A percentile compares a stretch with the other conserved stretches of the same genome.
Conservation (phyloP, 768 basidiomycete genomes). For the Suillus paluster region DNA sequence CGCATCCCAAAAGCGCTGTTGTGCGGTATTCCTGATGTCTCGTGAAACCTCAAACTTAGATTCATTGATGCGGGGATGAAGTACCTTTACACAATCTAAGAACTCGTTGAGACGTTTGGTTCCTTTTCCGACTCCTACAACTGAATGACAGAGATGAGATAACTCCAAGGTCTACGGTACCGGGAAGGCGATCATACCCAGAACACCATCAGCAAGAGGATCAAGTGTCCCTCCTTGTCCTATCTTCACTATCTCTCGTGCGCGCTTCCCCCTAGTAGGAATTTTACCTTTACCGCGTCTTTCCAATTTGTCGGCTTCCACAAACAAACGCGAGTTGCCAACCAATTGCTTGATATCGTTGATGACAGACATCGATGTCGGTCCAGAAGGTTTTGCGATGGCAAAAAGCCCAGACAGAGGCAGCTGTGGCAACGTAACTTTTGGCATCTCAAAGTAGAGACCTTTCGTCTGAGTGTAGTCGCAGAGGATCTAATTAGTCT, state of each 20-base stretch:
- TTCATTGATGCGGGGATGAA: background rate
- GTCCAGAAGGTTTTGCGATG: constrained; percentile 89
- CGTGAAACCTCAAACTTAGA: constrained; percentile 21
- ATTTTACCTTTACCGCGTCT: constrained; percentile 50
- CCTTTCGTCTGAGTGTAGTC: background rate
- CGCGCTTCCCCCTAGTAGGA: constrained; percentile 40
- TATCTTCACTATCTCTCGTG: constrained; percentile 66
- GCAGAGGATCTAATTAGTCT: no score
- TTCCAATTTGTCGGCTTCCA: constrained; percentile 59
- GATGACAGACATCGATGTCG: constrained; percentile 89
- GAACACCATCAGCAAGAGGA: constrained; percentile 93
- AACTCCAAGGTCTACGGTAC: constrained; percentile 6
- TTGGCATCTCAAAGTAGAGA: constrained; percentile 59
- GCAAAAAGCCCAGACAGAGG: constrained; percentile 87
- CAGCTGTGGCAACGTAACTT: constrained; percentile 51
- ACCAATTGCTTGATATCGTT: constrained; percentile 86
- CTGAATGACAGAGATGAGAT: constrained; percentile 43
- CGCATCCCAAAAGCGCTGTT: constrained; percentile 89
- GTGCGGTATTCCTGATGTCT: constrained; percentile 81
- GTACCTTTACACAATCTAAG: constrained; percentile 88
- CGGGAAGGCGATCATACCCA: constrained; percentile 57
- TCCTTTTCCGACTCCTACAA: constrained; percentile 86
- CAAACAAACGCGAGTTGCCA: constrained; percentile 76
- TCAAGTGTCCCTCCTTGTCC: constrained; percentile 96
- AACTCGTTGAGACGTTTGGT: constrained; percentile 87